phyloP scores from a whole-genome alignment of 306 rosid genomes.

The Begonia loranthoides region DNA sequence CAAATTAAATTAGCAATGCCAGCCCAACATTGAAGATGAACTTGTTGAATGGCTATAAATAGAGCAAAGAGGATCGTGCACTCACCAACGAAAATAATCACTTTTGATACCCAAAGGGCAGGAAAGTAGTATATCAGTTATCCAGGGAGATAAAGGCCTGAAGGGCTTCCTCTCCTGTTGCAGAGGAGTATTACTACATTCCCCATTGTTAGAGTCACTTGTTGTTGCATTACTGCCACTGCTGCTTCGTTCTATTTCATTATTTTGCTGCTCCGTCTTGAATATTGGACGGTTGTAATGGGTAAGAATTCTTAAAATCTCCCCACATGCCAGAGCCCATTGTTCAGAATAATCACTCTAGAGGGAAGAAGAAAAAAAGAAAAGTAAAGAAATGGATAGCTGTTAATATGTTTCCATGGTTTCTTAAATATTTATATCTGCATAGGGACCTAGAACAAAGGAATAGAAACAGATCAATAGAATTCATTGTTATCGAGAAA shows the following conservation, averaged over 20 bases:
- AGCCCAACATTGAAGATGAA: too few species aligned
- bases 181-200: conserved; percentile 28
- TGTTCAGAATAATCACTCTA: conserved; percentile 94
- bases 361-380: conserved; percentile 9
- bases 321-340: conserved; percentile 98
- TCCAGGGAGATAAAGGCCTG: conserved; percentile 95
- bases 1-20: too few species aligned
- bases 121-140: conserved; percentile 82
- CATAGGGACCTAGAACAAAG: too few species aligned
- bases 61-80: conserved; percentile 1
- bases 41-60: too few species aligned
- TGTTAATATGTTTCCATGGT: too few species aligned
- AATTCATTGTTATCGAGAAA: too few species aligned
- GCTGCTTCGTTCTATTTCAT: conserved; percentile 69
- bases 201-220: conserved; percentile 43
- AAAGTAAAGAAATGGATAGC: too few species aligned
- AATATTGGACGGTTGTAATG: conserved; percentile 94
- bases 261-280: conserved; percentile 47
- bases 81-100: conserved; percentile 97
- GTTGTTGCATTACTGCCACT: conserved; percentile 80
- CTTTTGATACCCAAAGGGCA: conserved; percentile 93
- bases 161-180: conserved; percentile 81
- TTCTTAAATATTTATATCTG: too few species aligned
- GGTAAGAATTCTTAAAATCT: conserved; percentile 83
- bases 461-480: too few species aligned